phyloP scores from a whole-genome alignment of 1,139 yeast species.

The Entelexis paramagnoliae region DNA sequence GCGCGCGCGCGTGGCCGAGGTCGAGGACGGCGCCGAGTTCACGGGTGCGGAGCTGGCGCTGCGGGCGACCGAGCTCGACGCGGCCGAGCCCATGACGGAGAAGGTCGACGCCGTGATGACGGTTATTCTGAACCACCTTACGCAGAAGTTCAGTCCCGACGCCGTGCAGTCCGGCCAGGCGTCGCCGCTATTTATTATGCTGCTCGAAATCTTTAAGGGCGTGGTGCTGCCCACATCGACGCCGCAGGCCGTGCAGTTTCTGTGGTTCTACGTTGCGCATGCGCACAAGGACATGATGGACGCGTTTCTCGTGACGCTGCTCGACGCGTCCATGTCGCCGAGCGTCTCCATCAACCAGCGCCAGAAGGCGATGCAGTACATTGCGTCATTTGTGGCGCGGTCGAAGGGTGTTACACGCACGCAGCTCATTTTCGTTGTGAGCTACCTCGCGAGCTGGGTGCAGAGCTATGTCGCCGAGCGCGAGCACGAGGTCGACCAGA shows the following conservation, averaged over 20 bases:
- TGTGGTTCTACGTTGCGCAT: constrained; percentile 73
- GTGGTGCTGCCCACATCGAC: constrained; percentile 87
- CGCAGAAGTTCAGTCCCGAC: constrained; percentile 42
- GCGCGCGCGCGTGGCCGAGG: neutral
- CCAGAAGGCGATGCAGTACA: constrained; percentile 81
- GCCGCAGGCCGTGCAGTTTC: constrained; percentile 79
- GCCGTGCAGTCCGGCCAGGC: constrained; percentile 53
- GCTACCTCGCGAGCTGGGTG: constrained; percentile 74
- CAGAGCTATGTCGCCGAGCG: constrained; percentile 70
- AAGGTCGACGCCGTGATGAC: constrained; percentile 63
- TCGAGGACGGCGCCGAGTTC: constrained; percentile 29
- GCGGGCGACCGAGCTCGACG: constrained; percentile 13
- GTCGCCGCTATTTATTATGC: constrained; percentile 61
- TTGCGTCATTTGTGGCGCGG: constrained; percentile 84
- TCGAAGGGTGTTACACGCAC: constrained; percentile 61
- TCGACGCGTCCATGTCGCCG: constrained; percentile 69
- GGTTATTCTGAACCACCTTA: constrained; percentile 44
- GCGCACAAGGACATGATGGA: constrained; percentile 74
- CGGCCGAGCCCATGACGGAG: constrained; percentile 39
- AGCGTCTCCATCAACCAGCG: constrained; percentile 62
- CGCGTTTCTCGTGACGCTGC: constrained; percentile 67
- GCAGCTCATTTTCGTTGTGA: constrained; percentile 68
- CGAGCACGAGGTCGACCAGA: constrained; percentile 62
- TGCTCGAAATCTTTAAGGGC: constrained; percentile 66
- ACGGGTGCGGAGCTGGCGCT: constrained; percentile 28